Conservation (phyloP, 140 eudicot species). For the Senecio squalidus region DNA sequence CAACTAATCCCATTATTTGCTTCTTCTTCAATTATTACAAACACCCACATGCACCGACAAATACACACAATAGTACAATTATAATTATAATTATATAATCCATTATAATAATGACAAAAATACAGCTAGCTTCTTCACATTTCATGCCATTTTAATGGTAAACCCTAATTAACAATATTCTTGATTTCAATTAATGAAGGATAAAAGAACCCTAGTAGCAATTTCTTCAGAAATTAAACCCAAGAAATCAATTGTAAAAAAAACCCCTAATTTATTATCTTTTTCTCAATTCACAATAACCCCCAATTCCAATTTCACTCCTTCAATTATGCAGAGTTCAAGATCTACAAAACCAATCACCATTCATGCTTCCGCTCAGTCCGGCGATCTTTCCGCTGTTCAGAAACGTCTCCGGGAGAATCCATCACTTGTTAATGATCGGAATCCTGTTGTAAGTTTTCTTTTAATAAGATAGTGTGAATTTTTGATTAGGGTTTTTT, state of each 20-base stretch:
- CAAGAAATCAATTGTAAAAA: conserved; percentile 16
- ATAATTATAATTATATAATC: too few relatives aligned
- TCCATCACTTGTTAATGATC: conserved; percentile 84
- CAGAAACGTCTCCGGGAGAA: conserved; percentile 53
- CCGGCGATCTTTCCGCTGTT: conserved; percentile 69
- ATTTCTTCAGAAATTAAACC: conserved; percentile 9
- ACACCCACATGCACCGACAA: too few relatives aligned
- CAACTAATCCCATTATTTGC: too few relatives aligned
- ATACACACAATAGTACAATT: too few relatives aligned
- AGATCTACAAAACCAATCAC: conserved; percentile 65
- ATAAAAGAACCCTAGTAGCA: not conserved
- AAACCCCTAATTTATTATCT: conserved; percentile 10
- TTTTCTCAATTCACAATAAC: conserved; percentile 22
- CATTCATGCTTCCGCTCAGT: conserved; percentile 79
- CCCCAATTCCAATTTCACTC: not conserved
- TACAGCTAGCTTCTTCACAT: too few relatives aligned
- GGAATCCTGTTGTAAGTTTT: conserved; percentile 82
- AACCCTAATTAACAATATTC: not conserved
- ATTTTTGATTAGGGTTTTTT: not conserved
- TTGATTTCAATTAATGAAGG: not conserved
- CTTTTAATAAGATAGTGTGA: not conserved
- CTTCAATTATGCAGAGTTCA: too few relatives aligned
- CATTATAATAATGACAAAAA: too few relatives aligned
- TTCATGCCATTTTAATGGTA: too few relatives aligned
- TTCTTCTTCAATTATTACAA: too few relatives aligned